A percentile compares a stretch with the other conserved stretches of the same genome.
Conservation (phyloP, 129 eudicot species). For the Pulicaria dysenterica region DNA sequence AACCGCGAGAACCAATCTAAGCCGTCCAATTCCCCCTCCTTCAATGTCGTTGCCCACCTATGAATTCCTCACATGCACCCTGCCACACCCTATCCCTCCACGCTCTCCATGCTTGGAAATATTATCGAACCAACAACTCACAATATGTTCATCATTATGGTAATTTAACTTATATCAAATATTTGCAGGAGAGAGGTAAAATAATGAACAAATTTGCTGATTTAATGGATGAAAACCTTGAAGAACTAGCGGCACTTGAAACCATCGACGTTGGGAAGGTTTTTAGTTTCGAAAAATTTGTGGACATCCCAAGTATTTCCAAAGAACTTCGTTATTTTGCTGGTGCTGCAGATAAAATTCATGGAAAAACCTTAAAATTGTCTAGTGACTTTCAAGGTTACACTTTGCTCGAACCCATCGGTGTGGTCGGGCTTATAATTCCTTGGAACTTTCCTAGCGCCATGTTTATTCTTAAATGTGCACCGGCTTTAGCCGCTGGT, state of each 20-base stretch:
- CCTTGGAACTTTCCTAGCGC: slow-evolving; percentile 89
- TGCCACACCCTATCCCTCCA: too few relatives aligned
- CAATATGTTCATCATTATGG: not conserved
- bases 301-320: slow-evolving; percentile 56
- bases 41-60: too few relatives aligned
- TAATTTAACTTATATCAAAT: not conserved
- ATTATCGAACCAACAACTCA: too few relatives aligned
- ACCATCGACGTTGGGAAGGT: slow-evolving; percentile 73
- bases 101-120: too few relatives aligned
- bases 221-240: slow-evolving; percentile 57
- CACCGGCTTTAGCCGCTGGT: slow-evolving; percentile 90
- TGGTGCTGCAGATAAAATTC: slow-evolving; percentile 95
- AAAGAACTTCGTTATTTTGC: slow-evolving; percentile 71
- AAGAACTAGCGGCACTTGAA: slow-evolving; percentile 72
- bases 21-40: too few relatives aligned
- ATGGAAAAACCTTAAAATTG: slow-evolving; percentile 74
- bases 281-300: slow-evolving; percentile 33
- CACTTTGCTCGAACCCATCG: slow-evolving; percentile 78
- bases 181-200: slow-evolving; percentile 64
- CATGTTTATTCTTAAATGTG: slow-evolving; percentile 73
- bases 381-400: slow-evolving; percentile 67
- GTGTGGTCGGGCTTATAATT: slow-evolving; percentile 79
- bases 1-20: too few relatives aligned
- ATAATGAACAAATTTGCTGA: slow-evolving; percentile 79
- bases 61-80: too few relatives aligned